phyloP scores from a whole-genome alignment of 2,329 filamentous ascomycete genomes.

The Chrysosporium queenslandicum region DNA sequence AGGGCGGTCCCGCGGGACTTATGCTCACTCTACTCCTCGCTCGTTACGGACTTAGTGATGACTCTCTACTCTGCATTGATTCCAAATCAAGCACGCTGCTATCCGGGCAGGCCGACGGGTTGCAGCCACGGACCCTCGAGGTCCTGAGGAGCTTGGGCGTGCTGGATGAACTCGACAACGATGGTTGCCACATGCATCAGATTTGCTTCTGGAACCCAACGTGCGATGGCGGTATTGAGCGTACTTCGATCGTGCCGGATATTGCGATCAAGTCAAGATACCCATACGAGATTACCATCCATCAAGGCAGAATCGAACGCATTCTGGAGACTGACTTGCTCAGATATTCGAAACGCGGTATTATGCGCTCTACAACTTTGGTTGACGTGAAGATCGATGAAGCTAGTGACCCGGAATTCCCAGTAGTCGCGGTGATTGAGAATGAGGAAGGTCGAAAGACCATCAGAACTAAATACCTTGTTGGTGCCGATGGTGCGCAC shows the following conservation, averaged over 20 bases:
- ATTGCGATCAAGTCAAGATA: constrained; percentile 32
- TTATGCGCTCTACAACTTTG: constrained; percentile 59
- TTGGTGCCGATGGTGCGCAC: constrained; percentile 60
- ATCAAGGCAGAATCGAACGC: constrained; percentile 61
- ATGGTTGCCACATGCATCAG: constrained; percentile 51
- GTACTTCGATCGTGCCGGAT: constrained; percentile 10
- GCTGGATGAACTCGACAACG: constrained; percentile 44
- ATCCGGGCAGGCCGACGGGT: constrained; percentile 36
- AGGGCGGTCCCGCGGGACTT: constrained; percentile 37
- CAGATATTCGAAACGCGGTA: constrained; percentile 46
- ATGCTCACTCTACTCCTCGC: constrained; percentile 36
- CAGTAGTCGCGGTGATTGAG: constrained; percentile 29
- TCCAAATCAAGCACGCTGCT: constrained; percentile 32
- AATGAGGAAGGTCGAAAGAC: constrained; percentile 24
- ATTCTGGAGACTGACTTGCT: constrained; percentile 58
- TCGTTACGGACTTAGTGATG: constrained; percentile 35
- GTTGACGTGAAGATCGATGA: constrained; percentile 51
- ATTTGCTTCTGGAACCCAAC: constrained; percentile 49
- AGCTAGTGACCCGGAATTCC: constrained; percentile 34
- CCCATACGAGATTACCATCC: constrained; percentile 59
- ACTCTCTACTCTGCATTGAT: constrained; percentile 37
- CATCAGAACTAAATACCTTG: constrained; percentile 58
- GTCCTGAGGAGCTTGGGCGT: constrained; percentile 36
- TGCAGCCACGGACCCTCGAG: constrained; percentile 38
- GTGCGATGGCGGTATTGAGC: constrained; percentile 27